A percentile compares a stretch with the other conserved stretches of the same genome.
Evolutionary conservation across 2,329 filamentous ascomycete genomes (phyloP).

Genomic region (Colletotrichum tropicicola): DNA sequence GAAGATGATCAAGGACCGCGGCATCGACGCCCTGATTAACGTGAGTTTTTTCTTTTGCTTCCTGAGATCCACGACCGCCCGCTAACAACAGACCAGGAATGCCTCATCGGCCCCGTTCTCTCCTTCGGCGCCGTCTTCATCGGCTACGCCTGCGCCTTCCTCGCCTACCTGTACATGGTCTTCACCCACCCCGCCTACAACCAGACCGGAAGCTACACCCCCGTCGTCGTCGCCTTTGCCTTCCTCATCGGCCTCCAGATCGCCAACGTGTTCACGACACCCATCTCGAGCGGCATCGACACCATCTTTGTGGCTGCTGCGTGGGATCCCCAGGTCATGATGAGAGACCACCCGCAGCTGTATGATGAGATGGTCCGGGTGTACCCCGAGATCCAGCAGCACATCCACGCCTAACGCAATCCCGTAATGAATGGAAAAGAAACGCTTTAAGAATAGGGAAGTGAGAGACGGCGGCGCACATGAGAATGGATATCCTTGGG

Average conservation of each 20-base stretch:
- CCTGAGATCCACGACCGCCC: rapidly evolving
- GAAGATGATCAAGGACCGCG: conserved; percentile 90
- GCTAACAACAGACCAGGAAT: conserved; percentile 60
- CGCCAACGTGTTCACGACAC: conserved; percentile 88
- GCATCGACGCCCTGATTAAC: conserved; percentile 89
- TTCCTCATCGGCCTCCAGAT: conserved; percentile 93
- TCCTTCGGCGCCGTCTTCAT: conserved; percentile 86
- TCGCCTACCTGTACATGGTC: conserved; percentile 87
- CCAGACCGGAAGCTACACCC: conserved; percentile 70
- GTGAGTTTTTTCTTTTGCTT: conserved; percentile 37
- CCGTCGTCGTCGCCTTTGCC: conserved; percentile 82
- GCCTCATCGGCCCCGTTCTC: conserved; percentile 78
- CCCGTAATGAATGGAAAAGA: no score
- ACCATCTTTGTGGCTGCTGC: conserved; percentile 87
- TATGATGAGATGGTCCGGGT: conserved; percentile 82
- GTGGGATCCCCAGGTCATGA: conserved; percentile 78
- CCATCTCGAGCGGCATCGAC: conserved; percentile 87
- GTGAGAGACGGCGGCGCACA: not conserved
- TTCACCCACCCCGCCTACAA: conserved; percentile 88
- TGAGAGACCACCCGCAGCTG: conserved; percentile 82
- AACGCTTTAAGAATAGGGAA: no score
- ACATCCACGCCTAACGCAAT: conserved; percentile 74
- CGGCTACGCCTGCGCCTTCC: conserved; percentile 80
- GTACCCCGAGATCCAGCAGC: conserved; percentile 84
- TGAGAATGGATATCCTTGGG: conserved; percentile 14